A percentile compares a stretch with the other conserved stretches of the same genome.
These are phyloP conservation scores for Serpula lacrymans DNA, from an alignment of 768 basidiomycete genomes.

Conservation along the genomic window DNA sequence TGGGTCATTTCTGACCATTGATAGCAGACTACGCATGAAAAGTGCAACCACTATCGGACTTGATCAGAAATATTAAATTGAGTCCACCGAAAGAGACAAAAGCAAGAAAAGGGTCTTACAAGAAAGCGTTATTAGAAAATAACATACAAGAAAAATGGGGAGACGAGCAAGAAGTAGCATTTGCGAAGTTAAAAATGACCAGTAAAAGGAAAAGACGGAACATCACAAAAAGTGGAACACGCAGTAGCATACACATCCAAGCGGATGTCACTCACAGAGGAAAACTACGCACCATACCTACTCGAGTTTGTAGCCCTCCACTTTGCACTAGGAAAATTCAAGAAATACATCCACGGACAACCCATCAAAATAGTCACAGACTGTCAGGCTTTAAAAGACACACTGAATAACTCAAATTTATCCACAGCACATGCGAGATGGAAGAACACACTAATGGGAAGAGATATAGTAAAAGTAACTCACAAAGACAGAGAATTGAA, in stretches of 20 bases:
- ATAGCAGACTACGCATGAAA: slow-evolving; percentile 4
- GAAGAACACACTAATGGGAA: no score
- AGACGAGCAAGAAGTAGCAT: slow-evolving; percentile 39
- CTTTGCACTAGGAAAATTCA: slow-evolving; percentile 28
- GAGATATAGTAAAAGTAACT: no score
- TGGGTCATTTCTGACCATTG: slow-evolving; percentile 5
- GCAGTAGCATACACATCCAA: slow-evolving; percentile 31
- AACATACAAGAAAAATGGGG: no score
- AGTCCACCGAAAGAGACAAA: no score
- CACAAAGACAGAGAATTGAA: no score
- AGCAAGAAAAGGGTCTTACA: no score
- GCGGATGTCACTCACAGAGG: slow-evolving; percentile 27
- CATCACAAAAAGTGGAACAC: no score
- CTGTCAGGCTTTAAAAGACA: slow-evolving; percentile 32
- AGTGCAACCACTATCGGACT: slow-evolving; percentile 3
- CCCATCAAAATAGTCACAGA: slow-evolving; percentile 34
- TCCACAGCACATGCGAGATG: slow-evolving; percentile 31
- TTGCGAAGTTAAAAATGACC: slow-evolving; percentile 50
- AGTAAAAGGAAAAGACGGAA: no score
- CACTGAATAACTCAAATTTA: slow-evolving; percentile 25
- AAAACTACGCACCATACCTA: slow-evolving; percentile 30
- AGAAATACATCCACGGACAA: slow-evolving; percentile 24
- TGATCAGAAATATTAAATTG: no score
- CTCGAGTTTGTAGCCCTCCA: slow-evolving; percentile 37
- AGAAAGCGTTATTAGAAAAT: no score